Conservation (phyloP, 2,329 filamentous ascomycete species). For the Fusarium penzigii region DNA sequence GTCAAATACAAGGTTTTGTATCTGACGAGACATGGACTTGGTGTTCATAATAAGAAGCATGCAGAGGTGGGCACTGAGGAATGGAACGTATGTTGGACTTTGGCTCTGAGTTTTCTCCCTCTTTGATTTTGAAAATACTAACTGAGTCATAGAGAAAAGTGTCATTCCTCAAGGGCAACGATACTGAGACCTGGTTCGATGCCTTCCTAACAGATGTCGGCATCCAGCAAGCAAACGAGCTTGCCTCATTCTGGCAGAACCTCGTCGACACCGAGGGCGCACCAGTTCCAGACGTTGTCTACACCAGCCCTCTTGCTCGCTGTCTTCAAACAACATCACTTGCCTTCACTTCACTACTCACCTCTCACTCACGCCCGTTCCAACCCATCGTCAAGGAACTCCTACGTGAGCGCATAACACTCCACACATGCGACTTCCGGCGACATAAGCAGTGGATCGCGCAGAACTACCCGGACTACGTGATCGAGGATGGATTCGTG, state of each 20-base stretch:
- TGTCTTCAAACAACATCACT: constrained; percentile 58
- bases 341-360: constrained; percentile 47
- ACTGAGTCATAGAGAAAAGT: constrained; percentile 32
- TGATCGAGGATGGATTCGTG: constrained; percentile 53
- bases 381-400: constrained; percentile 57
- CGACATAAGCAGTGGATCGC: constrained; percentile 49
- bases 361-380: constrained; percentile 41
- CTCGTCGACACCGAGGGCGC: constrained; percentile 47
- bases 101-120: neutral
- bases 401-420: constrained; percentile 59
- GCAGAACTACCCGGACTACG: constrained; percentile 49
- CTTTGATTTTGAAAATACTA: neutral
- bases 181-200: constrained; percentile 41
- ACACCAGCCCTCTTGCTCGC: constrained; percentile 58
- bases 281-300: constrained; percentile 54
- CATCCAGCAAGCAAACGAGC: constrained; percentile 51
- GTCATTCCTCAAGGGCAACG: constrained; percentile 42
- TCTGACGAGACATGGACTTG: constrained; percentile 59
- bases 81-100: constrained; percentile 48
- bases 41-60: constrained; percentile 50
- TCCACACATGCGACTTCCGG: constrained; percentile 63
- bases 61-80: constrained; percentile 56
- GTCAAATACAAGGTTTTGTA: constrained; percentile 56
- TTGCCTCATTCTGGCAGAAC: constrained; percentile 53
- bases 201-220: constrained; percentile 54